Conservation (phyloP, 306 rosid species). For the Pueraria montana region DNA sequence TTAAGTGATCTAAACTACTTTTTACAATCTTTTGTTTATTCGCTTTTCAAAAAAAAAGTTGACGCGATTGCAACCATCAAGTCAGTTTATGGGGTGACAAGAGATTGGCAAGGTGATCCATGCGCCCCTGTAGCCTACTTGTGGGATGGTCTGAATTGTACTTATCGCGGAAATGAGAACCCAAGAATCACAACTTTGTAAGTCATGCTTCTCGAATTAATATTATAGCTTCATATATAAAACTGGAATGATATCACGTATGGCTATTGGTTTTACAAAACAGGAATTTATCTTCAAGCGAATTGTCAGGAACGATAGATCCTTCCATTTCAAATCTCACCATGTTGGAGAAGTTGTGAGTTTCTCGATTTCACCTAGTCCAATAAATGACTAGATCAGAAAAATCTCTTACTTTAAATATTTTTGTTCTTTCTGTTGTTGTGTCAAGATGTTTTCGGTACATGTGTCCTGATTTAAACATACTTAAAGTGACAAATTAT, state of each 20-base stretch:
- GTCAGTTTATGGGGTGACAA: conserved; percentile 54
- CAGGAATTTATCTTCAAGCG: conserved; percentile 65
- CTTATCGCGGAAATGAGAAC: background rate
- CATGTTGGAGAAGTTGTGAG: conserved; percentile 62
- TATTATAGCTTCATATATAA: conserved; percentile 8
- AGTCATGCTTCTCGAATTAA: conserved; percentile 33
- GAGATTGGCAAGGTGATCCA: conserved; percentile 73
- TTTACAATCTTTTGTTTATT: background rate
- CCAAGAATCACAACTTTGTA: conserved; percentile 61
- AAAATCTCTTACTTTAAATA: background rate
- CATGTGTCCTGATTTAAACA: background rate
- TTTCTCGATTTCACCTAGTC: background rate
- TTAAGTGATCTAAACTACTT: background rate
- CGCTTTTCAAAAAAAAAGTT: conserved; percentile 9
- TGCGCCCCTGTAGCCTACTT: conserved; percentile 55
- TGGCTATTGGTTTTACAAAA: background rate
- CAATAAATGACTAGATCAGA: background rate
- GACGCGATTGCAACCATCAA: conserved; percentile 58
- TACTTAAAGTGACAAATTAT: background rate
- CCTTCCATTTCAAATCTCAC: conserved; percentile 47
- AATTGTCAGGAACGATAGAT: conserved; percentile 52
- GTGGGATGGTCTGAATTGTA: conserved; percentile 68
- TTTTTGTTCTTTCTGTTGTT: background rate
- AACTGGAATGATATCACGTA: background rate
- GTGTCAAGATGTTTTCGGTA: background rate